phyloP scores from a whole-genome alignment of 2,329 filamentous ascomycete species.

The Lasiodiplodia hormozganensis region DNA sequence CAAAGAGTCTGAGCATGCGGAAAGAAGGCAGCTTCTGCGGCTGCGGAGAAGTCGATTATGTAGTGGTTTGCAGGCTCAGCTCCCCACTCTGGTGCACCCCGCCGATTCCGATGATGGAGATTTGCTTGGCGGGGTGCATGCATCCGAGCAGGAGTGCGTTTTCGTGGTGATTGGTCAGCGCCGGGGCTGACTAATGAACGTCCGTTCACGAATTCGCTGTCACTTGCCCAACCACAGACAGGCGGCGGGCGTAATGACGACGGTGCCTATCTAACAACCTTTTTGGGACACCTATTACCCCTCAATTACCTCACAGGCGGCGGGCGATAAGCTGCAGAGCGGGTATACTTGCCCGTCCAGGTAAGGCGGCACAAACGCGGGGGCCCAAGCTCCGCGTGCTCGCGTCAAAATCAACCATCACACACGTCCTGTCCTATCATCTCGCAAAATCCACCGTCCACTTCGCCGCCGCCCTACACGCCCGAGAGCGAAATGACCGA shows the following conservation, averaged over 20 bases:
- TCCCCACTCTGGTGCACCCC: conserved; percentile 35
- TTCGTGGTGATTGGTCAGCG: not conserved
- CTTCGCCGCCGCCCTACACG: not conserved
- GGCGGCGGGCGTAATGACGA: not conserved
- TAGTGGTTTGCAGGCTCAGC: conserved; percentile 14
- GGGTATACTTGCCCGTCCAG: conserved; percentile 14
- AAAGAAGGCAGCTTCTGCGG: conserved; percentile 33
- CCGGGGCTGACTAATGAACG: not conserved
- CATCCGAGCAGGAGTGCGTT: not conserved
- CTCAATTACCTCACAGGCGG: conserved; percentile 3
- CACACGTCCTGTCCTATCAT: conserved; percentile 7
- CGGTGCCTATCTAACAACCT: conserved; percentile 3
- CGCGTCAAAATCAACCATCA: conserved; percentile 26
- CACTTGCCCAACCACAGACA: not conserved
- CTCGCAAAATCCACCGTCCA: conserved; percentile 13
- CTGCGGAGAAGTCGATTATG: conserved; percentile 25
- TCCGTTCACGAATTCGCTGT: not conserved
- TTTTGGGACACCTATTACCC: not conserved
- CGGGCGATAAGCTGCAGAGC: conserved; percentile 11
- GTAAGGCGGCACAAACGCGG: conserved; percentile 1
- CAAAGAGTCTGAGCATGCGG: conserved; percentile 28
- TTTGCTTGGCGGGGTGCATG: conserved; percentile 2
- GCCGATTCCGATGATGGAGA: conserved; percentile 35
- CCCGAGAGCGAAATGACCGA: conserved; percentile 9
- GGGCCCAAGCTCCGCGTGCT: conserved; percentile 18